Base-by-base conservation (phyloP, 192 early-diverging fungal species). In the Lobosporangium transversale region DNA sequence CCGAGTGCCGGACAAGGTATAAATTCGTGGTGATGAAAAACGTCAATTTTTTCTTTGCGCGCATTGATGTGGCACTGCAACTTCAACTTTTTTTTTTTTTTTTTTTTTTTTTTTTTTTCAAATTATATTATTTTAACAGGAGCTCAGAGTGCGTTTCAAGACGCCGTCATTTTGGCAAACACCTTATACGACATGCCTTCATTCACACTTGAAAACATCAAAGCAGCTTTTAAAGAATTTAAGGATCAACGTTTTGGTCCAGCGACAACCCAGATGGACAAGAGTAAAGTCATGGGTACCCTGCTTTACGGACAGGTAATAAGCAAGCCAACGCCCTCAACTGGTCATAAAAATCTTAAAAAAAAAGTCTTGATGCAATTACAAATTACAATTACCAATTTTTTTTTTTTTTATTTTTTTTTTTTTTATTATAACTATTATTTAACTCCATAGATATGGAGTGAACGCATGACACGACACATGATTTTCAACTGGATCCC, bases 401-500 rank as follows among this genome's bases (percentile, higher is more conserved):
- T n/a, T n/a, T n/a, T n/a, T n/a, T n/a, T n/a, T n/a, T n/a, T n/a
- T n/a, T n/a, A n/a, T n/a, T n/a, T n/a, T n/a, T n/a, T n/a, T n/a
- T n/a, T n/a, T n/a, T 17, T 21, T 1, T 54, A 12, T 10, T 53
- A 53, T n/a, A n/a, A n/a, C n/a, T n/a, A n/a, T n/a, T n/a, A n/a
- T n/a, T n/a, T n/a, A n/a, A n/a, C n/a, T n/a, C n/a, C 30, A 35
- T n/a, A 66, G 64, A 66, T 54, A 2, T 56, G 53, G 43, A 42
- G 23, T 17, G 53, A 66, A 17, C 43, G 64, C 9, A 2, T 37
- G 11, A 6, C 47, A 4, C 66, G 66, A 2, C 31, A 68, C 24
- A 1, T 68, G 0, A 33, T 59, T 32, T 52, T 68, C 48, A 58
- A 68, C 44, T 49, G 45, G 27, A 21, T 68, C 32, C 66, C 66